Conservation (phyloP, 1,284 basidiomycete genomes). For the Phellinidium pouzarii region DNA sequence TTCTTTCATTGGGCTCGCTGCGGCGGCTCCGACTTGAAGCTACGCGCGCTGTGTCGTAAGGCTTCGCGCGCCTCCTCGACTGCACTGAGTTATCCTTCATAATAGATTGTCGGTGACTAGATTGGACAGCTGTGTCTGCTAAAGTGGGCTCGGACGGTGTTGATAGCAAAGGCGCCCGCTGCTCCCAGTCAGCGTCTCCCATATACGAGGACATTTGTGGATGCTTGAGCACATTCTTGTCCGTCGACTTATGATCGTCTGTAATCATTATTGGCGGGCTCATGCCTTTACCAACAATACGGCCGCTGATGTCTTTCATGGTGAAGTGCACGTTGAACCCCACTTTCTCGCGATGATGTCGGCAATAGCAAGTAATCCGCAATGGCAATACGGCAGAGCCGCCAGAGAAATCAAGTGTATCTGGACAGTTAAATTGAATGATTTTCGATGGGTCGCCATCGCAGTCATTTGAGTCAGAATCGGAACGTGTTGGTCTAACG, state of each 20-base stretch:
- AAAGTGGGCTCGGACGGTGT: constrained; percentile 36
- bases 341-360: constrained; percentile 95
- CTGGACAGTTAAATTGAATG: constrained; percentile 93
- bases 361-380: constrained; percentile 97
- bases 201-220: constrained; percentile 21
- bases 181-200: constrained; percentile 23
- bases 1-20: constrained; percentile 1
- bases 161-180: constrained; percentile 18
- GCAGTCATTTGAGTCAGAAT: constrained; percentile 53
- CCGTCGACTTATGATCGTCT: constrained; percentile 92
- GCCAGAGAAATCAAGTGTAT: constrained; percentile 83
- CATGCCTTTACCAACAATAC: constrained; percentile 76
- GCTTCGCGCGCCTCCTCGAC: constrained; percentile 45
- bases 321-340: constrained; percentile 94
- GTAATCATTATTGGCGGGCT: constrained; percentile 98
- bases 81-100: constrained; percentile 21
- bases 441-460: constrained; percentile 76
- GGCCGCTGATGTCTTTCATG: constrained; percentile 76
- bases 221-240: constrained; percentile 28
- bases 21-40: background rate
- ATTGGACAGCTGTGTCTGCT: constrained; percentile 30
- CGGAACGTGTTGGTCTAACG: constrained; percentile 68
- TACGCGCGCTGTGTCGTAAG: constrained; percentile 39
- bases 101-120: constrained; percentile 38
- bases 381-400: constrained; percentile 89